Conservation (phyloP, 2,329 filamentous ascomycete species). For the Ceratocystis cubensis region DNA sequence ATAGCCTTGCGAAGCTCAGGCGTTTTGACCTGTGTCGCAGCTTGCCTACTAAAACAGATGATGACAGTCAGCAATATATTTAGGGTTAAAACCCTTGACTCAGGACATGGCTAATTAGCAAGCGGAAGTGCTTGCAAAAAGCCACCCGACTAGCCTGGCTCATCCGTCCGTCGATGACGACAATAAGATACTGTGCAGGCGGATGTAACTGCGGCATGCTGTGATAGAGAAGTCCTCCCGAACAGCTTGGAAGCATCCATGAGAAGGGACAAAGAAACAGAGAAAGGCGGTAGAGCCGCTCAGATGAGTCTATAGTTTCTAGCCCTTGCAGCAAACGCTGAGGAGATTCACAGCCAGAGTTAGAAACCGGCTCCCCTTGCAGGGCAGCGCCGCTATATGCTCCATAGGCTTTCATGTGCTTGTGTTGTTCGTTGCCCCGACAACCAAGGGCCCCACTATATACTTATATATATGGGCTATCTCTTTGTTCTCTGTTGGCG, state of each 20-base stretch:
- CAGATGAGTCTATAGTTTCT: neutral
- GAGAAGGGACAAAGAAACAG: neutral
- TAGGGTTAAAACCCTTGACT: neutral
- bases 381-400: neutral
- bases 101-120: neutral
- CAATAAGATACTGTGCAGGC: neutral
- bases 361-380: neutral
- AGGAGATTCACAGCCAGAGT: neutral
- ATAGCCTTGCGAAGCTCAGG: neutral
- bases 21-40: neutral
- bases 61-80: neutral
- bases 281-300: neutral
- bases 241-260: neutral
- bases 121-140: neutral
- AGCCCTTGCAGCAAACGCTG: neutral
- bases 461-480: neutral
- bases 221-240: neutral
- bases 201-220: neutral
- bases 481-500: neutral
- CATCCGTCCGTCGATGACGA: neutral
- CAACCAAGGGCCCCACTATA: neutral
- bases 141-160: neutral
- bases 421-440: neutral
- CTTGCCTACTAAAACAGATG: neutral
- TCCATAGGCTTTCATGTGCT: neutral